phyloP scores from a whole-genome alignment of 371 early-diverging fungal species.

The Funneliformis caledonium region DNA sequence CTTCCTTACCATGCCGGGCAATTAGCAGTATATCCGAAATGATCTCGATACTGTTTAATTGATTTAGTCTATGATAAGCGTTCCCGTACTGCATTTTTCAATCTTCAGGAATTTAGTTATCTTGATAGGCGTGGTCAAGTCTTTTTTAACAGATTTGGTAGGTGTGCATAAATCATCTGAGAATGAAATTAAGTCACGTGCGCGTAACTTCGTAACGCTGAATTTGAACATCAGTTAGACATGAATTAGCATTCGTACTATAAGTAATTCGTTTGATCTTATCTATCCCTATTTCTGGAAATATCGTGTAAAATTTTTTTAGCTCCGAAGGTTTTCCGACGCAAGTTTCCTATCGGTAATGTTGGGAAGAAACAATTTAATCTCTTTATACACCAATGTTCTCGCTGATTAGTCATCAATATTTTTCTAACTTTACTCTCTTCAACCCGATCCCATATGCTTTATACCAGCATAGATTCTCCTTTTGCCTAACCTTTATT shows the following conservation, averaged over 20 bases:
- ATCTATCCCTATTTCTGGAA: constrained; percentile 20
- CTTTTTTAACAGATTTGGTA: no score
- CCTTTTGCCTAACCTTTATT: not conserved
- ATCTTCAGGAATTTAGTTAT: not conserved
- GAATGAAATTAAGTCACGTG: no score
- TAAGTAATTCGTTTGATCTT: constrained; percentile 25
- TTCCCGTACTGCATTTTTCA: no score
- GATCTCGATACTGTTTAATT: no score
- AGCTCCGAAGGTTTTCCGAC: not conserved
- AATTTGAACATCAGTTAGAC: constrained; percentile 21
- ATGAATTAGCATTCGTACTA: constrained; percentile 26
- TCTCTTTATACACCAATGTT: constrained; percentile 21
- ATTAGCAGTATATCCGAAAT: constrained; percentile 11
- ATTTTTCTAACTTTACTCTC: constrained; percentile 11
- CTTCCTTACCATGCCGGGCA: not conserved
- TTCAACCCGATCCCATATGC: constrained; percentile 17
- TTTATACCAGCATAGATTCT: constrained; percentile 8
- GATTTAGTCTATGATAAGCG: not conserved
- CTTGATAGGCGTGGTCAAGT: not conserved
- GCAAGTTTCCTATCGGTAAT: constrained; percentile 23
- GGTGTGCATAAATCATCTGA: no score
- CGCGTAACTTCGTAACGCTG: not conserved
- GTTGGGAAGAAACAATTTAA: constrained; percentile 1
- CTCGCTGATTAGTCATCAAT: constrained; percentile 28
- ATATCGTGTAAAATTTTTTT: constrained; percentile 14